These are phyloP conservation scores for Skeletonema costatum DNA, from an alignment of 108 stramenopile species.

Conservation along the genomic window DNA sequence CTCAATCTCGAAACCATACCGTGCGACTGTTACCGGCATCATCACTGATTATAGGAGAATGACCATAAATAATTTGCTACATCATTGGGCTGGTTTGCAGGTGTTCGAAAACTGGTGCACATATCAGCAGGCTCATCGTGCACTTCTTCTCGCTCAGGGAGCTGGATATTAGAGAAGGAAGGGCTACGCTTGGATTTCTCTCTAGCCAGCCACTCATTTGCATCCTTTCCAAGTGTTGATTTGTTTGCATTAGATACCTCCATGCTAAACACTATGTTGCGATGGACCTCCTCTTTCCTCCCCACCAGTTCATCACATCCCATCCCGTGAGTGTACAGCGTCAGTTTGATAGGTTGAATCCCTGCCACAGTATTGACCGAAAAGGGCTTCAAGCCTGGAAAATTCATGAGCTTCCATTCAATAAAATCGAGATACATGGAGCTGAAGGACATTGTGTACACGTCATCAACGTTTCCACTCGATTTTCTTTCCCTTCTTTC, in stretches of 20 bases:
- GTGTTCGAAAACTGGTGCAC: background rate
- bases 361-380: background rate
- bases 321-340: conserved; percentile 60
- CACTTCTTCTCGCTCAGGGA: background rate
- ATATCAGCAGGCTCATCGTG: background rate
- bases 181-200: background rate
- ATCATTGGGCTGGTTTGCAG: background rate
- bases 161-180: background rate
- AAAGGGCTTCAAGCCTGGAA: conserved; percentile 83
- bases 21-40: background rate
- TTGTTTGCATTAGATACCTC: conserved; percentile 40
- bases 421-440: conserved; percentile 82
- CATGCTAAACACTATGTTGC: conserved; percentile 41
- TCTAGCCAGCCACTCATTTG: background rate
- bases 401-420: conserved; percentile 80
- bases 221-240: background rate
- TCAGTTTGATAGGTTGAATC: conserved; percentile 36
- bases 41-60: background rate
- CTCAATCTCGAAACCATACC: too few species aligned
- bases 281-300: conserved; percentile 43
- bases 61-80: background rate
- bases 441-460: conserved; percentile 85
- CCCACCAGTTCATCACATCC: conserved; percentile 20
- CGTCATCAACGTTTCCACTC: conserved; percentile 81
- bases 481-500: conserved; percentile 62